These are phyloP conservation scores for Gaertneriomyces sp. DNA, from an alignment of 192 early-diverging fungal genomes.

Conservation along the genomic window DNA sequence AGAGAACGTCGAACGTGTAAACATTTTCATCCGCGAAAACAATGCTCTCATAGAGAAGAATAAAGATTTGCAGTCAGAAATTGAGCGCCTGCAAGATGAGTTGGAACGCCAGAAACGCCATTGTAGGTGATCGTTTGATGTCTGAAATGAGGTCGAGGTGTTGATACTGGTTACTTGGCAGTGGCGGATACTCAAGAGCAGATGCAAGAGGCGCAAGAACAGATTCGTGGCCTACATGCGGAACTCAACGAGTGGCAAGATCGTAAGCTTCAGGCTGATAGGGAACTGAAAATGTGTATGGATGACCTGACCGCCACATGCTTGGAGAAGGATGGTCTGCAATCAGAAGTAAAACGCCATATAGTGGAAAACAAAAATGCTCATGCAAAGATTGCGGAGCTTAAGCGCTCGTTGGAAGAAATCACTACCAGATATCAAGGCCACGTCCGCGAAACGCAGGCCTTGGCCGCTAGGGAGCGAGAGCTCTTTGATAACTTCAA, in stretches of 20 bases:
- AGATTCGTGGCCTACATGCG: neutral
- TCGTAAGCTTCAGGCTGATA: slow-evolving; percentile 11
- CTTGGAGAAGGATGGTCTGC: slow-evolving; percentile 23
- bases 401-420: slow-evolving; percentile 32
- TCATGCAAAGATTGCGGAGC: slow-evolving; percentile 18
- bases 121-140: slow-evolving; percentile 8
- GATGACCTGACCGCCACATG: slow-evolving; percentile 18
- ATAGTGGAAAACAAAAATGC: neutral
- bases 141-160: neutral
- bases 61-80: slow-evolving; percentile 15
- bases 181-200: neutral
- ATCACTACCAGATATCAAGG: slow-evolving; percentile 40
- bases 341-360: slow-evolving; percentile 6
- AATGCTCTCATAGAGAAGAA: slow-evolving; percentile 39
- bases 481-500: slow-evolving; percentile 36
- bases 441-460: slow-evolving; percentile 34
- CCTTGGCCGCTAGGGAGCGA: slow-evolving; percentile 31
- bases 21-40: slow-evolving; percentile 41
- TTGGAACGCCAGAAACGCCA: slow-evolving; percentile 21
- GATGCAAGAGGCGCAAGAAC: neutral
- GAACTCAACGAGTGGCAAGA: slow-evolving; percentile 11
- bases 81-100: slow-evolving; percentile 27
- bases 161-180: neutral
- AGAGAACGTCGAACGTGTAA: slow-evolving; percentile 29
- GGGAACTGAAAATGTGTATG: slow-evolving; percentile 17